Evolutionary conservation across 495 filamentous ascomycete genomes (phyloP).

Genomic region (Podospora pseudoanserina): DNA sequence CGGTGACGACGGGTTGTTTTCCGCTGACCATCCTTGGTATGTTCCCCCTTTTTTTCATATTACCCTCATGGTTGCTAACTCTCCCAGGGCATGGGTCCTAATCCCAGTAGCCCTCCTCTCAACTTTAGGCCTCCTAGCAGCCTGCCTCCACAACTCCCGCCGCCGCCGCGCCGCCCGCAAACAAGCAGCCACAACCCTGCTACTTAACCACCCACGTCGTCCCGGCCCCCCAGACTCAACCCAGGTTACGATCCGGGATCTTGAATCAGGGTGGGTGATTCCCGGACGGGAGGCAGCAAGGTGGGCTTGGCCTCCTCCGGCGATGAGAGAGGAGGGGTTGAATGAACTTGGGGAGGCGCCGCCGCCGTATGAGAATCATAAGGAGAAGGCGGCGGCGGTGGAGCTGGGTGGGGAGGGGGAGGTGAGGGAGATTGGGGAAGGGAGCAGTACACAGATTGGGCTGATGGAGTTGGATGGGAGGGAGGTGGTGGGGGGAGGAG

Average conservation of each 20-base stretch:
- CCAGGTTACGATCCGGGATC: background rate
- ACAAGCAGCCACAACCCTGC: background rate
- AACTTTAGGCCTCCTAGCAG: conserved; percentile 16
- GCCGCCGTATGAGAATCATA: conserved; percentile 44
- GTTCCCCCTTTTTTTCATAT: background rate
- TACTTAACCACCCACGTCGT: background rate
- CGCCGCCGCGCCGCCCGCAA: conserved; percentile 10
- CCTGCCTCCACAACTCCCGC: conserved; percentile 19
- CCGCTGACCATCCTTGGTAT: conserved; percentile 6
- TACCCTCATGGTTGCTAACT: background rate
- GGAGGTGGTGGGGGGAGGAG: background rate
- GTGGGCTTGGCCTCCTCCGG: background rate
- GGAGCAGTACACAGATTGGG: background rate
- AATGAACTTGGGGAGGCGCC: conserved; percentile 58
- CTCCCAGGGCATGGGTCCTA: conserved; percentile 21
- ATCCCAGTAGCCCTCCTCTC: conserved; percentile 26
- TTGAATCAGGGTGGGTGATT: background rate
- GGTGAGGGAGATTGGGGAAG: background rate
- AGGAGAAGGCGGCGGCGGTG: background rate
- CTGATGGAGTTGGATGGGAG: background rate
- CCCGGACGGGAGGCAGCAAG: background rate
- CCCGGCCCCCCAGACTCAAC: background rate
- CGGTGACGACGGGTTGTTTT: background rate
- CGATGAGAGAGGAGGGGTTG: conserved; percentile 44
- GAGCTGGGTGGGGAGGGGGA: background rate